Evolutionary conservation across 176 grass and related monocot genomes (phyloP).

Genomic region (Triticum timopheevii): DNA sequence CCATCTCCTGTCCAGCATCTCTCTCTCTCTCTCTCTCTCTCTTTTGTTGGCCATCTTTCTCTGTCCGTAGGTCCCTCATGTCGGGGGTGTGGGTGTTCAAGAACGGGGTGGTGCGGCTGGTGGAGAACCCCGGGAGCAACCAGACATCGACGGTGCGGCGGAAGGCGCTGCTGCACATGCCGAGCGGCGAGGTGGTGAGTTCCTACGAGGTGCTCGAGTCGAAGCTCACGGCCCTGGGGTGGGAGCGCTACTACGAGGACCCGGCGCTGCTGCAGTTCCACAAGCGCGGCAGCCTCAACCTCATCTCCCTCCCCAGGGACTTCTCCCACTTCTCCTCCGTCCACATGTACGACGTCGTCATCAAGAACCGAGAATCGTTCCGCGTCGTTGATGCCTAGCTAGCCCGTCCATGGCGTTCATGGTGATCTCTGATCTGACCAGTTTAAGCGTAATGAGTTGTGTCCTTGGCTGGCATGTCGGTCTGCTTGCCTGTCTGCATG

Average conservation of each 20-base stretch:
- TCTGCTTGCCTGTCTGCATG: no score
- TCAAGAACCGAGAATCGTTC: constrained; percentile 73
- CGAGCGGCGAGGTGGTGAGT: constrained; percentile 48
- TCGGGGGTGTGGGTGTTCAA: no score
- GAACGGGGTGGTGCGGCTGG: background rate
- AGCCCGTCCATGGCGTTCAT: background rate
- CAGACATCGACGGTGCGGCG: background rate
- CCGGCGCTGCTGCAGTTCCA: constrained; percentile 61
- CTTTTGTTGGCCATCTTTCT: no score
- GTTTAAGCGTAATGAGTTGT: no score
- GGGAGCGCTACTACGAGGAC: constrained; percentile 73
- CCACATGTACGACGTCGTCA: constrained; percentile 83
- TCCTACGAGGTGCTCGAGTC: constrained; percentile 56
- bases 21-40: no score
- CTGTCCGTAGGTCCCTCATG: no score
- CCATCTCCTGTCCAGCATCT: no score
- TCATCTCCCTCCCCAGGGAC: constrained; percentile 78
- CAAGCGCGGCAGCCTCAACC: constrained; percentile 54
- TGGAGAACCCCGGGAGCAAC: constrained; percentile 43
- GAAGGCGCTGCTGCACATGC: constrained; percentile 53
- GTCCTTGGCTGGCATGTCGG: no score
- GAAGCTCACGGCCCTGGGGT: constrained; percentile 61
- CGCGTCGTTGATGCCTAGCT: constrained; percentile 49
- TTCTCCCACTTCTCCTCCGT: constrained; percentile 59
- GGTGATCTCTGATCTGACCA: no score